Base-by-base conservation (phyloP, 768 basidiomycete genomes). In the Naganishia onofrii region DNA sequence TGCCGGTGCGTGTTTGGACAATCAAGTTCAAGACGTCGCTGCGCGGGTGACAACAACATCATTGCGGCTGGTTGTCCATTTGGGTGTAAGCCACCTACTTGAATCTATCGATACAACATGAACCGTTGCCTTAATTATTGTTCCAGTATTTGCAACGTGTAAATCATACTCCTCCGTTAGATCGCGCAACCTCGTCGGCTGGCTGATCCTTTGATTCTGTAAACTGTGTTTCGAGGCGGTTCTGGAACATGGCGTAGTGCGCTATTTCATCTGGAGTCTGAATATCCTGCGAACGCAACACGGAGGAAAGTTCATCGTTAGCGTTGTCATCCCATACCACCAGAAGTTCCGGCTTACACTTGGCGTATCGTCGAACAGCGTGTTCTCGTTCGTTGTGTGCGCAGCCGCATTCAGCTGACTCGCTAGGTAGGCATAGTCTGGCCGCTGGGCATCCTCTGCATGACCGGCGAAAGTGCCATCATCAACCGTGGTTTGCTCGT, bases 211-310 rank as follows among this genome's bases (percentile, higher is more conserved):
- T 46, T 46, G 15, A 15, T 21, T 4, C 44, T 46, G 13, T 6
- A 46, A 15, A 6, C 44, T 46, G 44, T 21, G 21, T 46, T 46
- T 46, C 44, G 44, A 46, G 44, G 44, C 8, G 21, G 4, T 46
- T 46, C 13, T n/a, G 48, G 48, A 51, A 51, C 48, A 26, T 51
- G 48, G 48, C 1, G 48, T 7, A 23, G 19, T 38, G n/a, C 21
- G 57, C 2, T 10, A 36, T 58, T 21, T 58, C 57, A 19, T 58
- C 57, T 15, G 57, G 57, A 34, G 57, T 58, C 23, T 38, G 8
- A 8, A 58, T 23, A 23, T 58, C 57, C 57, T 58, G 36, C 36
- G n/a, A 19, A 23, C 21, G 48, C 7, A 3, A 51, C 23, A 51
- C 48, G 12, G 12, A 21, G 48, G n/a, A 12, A 51, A 1, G 48